These are phyloP conservation scores for Pichia sp. DNA, from an alignment of 1,139 yeast species.

Conservation along the genomic window DNA sequence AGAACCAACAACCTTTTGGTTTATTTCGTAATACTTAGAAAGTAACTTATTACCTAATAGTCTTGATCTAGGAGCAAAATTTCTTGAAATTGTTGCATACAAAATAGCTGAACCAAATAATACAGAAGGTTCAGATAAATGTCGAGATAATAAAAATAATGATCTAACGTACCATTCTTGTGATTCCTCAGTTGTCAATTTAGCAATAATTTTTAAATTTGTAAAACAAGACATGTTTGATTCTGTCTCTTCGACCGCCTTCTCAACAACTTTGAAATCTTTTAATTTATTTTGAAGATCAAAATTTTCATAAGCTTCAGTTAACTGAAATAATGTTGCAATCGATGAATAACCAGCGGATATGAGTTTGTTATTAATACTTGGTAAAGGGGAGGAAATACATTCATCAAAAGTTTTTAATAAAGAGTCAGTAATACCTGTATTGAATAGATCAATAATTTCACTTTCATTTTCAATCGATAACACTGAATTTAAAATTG, in stretches of 20 bases:
- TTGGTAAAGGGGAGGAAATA: conserved; percentile 42
- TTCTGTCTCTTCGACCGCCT: conserved; percentile 33
- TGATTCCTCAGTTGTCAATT: conserved; percentile 40
- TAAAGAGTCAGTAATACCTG: conserved; percentile 29
- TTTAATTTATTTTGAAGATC: conserved; percentile 14
- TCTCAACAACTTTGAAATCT: conserved; percentile 21
- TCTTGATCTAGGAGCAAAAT: conserved; percentile 33
- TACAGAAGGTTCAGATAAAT: conserved; percentile 14
- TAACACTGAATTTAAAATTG: conserved; percentile 21
- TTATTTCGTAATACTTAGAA: conserved; percentile 21
- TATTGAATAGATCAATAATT: conserved; percentile 20
- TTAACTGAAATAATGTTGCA: conserved; percentile 14
- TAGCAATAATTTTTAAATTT: conserved; percentile 43
- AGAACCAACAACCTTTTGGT: conserved; percentile 27
- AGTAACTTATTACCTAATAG: conserved; percentile 31
- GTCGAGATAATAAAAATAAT: conserved; percentile 24
- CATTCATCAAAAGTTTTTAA: conserved; percentile 38
- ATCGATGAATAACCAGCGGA: conserved; percentile 41
- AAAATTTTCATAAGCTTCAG: conserved; percentile 6
- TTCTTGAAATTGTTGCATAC: conserved; percentile 36
- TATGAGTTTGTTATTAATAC: conserved; percentile 43
- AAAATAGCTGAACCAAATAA: conserved; percentile 38
- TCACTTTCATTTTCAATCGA: not conserved
- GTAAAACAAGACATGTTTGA: conserved; percentile 37
- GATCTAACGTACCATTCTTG: conserved; percentile 49